Conservation (phyloP, 148 eudicot genomes). For the Amaranthus cruentus region DNA sequence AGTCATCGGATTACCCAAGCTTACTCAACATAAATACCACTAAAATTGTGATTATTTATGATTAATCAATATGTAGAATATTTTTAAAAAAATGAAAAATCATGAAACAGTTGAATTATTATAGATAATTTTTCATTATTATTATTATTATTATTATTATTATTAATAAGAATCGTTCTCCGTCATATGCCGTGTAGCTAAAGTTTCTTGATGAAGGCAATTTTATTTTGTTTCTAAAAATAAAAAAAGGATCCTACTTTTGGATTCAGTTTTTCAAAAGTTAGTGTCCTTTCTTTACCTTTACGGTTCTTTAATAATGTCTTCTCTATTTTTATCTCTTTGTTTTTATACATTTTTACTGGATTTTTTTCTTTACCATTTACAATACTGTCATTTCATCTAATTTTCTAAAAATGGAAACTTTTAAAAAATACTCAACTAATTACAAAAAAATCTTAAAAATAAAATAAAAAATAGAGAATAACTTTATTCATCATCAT, state of each 20-base stretch:
- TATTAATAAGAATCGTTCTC: not conserved
- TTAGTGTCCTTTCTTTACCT: slow-evolving; percentile 20
- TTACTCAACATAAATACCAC: no score
- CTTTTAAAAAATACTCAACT: not conserved
- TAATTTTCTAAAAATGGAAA: not conserved
- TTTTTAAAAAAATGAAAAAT: no score
- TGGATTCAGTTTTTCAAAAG: slow-evolving; percentile 28
- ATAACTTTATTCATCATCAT: no score
- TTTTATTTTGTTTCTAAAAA: not conserved
- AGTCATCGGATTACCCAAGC: no score
- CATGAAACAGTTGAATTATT: no score
- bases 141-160: no score
- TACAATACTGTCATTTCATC: slow-evolving; percentile 9
- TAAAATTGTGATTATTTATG: no score
- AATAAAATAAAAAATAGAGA: no score
- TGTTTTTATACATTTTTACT: slow-evolving; percentile 6
- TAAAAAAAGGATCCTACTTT: slow-evolving; percentile 17
- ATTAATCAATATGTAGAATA: no score
- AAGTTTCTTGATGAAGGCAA: slow-evolving; percentile 19
- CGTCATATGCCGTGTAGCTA: slow-evolving; percentile 19
- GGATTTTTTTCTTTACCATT: not conserved
- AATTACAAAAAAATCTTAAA: no score
- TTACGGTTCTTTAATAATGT: slow-evolving; percentile 25
- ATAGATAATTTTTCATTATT: no score
- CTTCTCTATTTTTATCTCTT: slow-evolving; percentile 15